Evolutionary conservation across 306 rosid genomes (phyloP), one percentile per base, ranked within the genome.

Genomic region (Prunus davidiana): DNA sequence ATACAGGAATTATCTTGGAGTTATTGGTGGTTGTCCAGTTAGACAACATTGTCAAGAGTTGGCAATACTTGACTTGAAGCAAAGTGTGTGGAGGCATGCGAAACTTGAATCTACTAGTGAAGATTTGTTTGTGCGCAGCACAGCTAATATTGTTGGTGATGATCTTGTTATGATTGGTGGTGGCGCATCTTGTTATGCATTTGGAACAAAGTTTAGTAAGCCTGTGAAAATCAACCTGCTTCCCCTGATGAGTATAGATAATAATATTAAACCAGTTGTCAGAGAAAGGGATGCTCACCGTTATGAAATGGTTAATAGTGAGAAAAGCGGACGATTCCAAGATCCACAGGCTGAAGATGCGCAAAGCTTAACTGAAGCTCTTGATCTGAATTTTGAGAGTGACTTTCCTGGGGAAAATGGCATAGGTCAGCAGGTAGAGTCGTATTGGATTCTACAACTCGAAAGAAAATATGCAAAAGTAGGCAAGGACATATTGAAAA

Each of bases 171-270:
- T 92, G 78, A 76, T 92, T 74, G 98, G 97, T 62, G 98, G 98
- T 30, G 98, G 98, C 24, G 97, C 97, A 64, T 46, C 98, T 63
- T 92, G 97, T 85, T 95, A 90, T 84, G 98, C 98, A 62, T 95
- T 95, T 88, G 97, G 97, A 81, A 89, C 98, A 64, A 95, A 86
- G 84, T 95, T 95, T 83, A 95, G 97, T 63, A 93, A 85, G 89
- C 97, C 97, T 50, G 78, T 88, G 76, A 95, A 85, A 83, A 80
- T 95, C 77, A 83, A 85, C 71, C 61, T 95, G 87, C 83, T 77
- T 76, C 81, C 86, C 47, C 65, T 88, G 72, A 70, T 18, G 66
- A 76, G 66, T 49, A 72, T 80, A 71, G 82, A 72, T 77, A 90
- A 79, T 51, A 82, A 71, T 74, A 56, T 43, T 62, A 63, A 79